Evolutionary conservation across 768 basidiomycete species (phyloP), one percentile per base, ranked within the genome.

Genomic region (Panellus pusillus): DNA sequence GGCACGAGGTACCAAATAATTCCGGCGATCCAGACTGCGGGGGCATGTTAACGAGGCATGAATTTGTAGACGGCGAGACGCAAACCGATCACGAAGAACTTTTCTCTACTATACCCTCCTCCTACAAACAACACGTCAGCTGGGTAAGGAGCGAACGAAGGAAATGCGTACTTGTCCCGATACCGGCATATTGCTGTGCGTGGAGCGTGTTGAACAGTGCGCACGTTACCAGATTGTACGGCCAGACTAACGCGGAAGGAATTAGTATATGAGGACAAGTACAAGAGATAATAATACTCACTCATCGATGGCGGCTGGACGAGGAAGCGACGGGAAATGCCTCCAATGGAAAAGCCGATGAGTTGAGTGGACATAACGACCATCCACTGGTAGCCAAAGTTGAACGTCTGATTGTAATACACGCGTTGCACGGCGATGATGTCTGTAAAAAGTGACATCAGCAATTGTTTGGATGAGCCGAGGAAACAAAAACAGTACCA

Each of bases 181-280:
- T 80, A 50, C 84, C 84, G 71, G 81, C 87, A 59, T 80, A 80
- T 63, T 81, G 32, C 8, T 35, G 32, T 2, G 32, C 82, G 75
- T 94, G 91, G 42, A 94, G 81, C 9, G 92, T 91, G 72, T 93
- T 93, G 77, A 93, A 88, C 27, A 93, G 77, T 11, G 91, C 89
- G 18, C 82, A 86, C 65, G 84, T 89, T 64, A 91, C 89, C 61
- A 93, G 75, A 37, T 88, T 85, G 48, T 86, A 84, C n/a, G 91
- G 91, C 89, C 91, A 93, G 70, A 93, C 32, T 35, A 24, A 6
- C 24, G 24, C 24, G 32, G 11, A 14, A 35, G 11, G 14, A 35
- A 8, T 35, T 14, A 35, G 32, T 14, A 35, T 8, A 9, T 35
- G 3, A 35, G 2, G 24, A 24, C 32, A 35, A 35, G 3, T 3